Base-by-base conservation (phyloP, 192 early-diverging fungal species). In the Entomortierella chlamydospora region DNA sequence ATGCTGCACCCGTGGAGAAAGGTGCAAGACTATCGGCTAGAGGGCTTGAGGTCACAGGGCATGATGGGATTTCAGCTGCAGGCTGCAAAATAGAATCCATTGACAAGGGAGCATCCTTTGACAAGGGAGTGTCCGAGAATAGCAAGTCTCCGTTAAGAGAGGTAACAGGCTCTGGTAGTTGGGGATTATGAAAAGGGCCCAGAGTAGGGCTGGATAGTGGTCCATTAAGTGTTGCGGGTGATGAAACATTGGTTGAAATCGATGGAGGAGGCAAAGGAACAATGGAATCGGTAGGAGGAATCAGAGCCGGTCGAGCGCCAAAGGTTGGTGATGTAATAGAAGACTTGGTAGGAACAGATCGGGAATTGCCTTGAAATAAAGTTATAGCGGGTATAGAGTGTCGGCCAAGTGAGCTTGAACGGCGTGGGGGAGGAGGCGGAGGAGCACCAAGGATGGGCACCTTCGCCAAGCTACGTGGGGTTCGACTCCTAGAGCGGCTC, bases 351-450 rank as follows among this genome's bases (percentile, higher is more conserved):
- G 74, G 67, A 31, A 78, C 45, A 42, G 74, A 67, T 43, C 60
- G 74, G 2, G 49, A 66, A 25, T 78, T 49, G 17, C 9, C 54
- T 18, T 57, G 67, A 34, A 56, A 25, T 7, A 57, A 78, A 0
- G 67, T 34, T 18, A 47, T 41, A 54, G 64, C 51, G 17, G 74
- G 67, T 25, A 70, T 59, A 55, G 74, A 78, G 49, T 70, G 34
- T 30, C 74, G 74, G 30, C 67, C 64, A 22, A 78, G 61, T 20
- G 74, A 78, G 33, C 74, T 78, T 12, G 74, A 78, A 12, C 74
- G 74, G 41, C 74, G 74, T 25, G 74, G 67, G 7, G 64, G 61
- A 23, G 51, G 28, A 20, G 74, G 76, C 9, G 68, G n/a, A 4
- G 76, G 68, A 0, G 63, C 20, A 28, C 57, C 61, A 31, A n/a